Base-by-base conservation (phyloP, 495 filamentous ascomycete genomes). In the Podospora pseudopauciseta region DNA sequence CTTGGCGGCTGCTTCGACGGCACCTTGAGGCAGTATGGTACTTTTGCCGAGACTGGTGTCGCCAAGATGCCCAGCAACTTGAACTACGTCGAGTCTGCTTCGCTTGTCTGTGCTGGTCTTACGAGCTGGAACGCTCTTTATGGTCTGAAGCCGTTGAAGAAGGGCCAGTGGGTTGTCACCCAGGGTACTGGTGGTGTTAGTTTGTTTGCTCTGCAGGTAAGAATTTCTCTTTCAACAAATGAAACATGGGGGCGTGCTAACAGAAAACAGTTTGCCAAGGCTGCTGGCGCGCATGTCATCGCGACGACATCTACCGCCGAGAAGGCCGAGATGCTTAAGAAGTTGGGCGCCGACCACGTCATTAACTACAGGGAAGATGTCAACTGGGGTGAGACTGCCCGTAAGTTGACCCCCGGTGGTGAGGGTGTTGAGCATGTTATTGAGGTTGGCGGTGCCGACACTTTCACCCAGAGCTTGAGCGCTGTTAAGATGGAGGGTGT, bases 121-220 rank as follows among this genome's bases (percentile, higher is more conserved):
- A 95, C 92, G 3, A 87, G 87, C 15, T 96, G 92, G 92, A 95
- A 95, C 68, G 90, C 86, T 6, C 79, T 96, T 4, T 95, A 91
- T 68, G 92, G 91, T 0, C 68, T 94, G 49, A 88, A 83, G 75
- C 73, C 78, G 0, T 69, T 95, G 65, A 86, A 84, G 76, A 87
- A 89, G 0, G 92, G 92, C 1, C 81, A 94, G 64, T 81, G 77
- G 3, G 90, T 96, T 1, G 76, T 96, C 23, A 90, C 90, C 3
- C 90, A 94, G 73, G 92, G 92, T 30, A 94, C 91, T 5, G 92
- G 92, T 2, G 92, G 92, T 68, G 92, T 96, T 13, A 89, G 86
- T 68, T 85, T 93, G 13, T 94, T 95, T 72, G 90, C 83, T 18
- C 69, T 94, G 64, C 90, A 90, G 85, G 87, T 89, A 76, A 32